Evolutionary conservation across 768 basidiomycete genomes (phyloP), one percentile per base, ranked within the genome.

Genomic region (Cystofilobasidium macerans): DNA sequence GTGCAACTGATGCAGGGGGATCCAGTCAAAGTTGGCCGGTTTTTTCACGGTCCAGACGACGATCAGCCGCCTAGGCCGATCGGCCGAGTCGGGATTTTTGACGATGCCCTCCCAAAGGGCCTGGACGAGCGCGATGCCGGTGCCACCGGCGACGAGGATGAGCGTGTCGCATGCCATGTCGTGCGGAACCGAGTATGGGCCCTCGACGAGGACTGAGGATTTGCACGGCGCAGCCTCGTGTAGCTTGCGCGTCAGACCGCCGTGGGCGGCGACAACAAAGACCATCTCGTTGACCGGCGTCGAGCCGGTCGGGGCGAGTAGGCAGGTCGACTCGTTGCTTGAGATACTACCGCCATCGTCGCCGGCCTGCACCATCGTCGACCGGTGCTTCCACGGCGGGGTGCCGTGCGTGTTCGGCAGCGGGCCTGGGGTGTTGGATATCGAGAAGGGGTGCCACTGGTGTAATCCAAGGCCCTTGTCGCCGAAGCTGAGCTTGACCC

Each of bases 401-500:
- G 57, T 57, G 11, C 38, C 24, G 32, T n/a, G 61, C n/a, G 61
- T 26, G 35, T 53, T 51, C 35, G 48, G 33, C 7, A 36, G 33
- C 9, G 62, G 53, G 2, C 36, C 57, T 13, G 58, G 40, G 3
- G 57, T 43, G 58, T 32, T 36, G 24, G 53, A 38, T 38, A 56
- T 63, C 3, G 48, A 54, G 62, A 56, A 63, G 38, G 51, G 62
- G 30, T 56, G 62, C 53, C 64, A 65, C 20, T 65, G 54, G 18
- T 22, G 57, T 7, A 58, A 3, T 8, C 64, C 64, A 6, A 48
- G 30, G 3, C 42, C 30, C 38, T 57, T 38, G 3, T 36, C 64
- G 30, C 56, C 57, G 26, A 65, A 62, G 30, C 43, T 48, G 8
- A 62, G 24, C 64, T 47, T 43, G n/a, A 36, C 57, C 64, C 64